These are phyloP conservation scores for Lagenidium sp. DNA, from an alignment of 352 stramenopile genomes.

Conservation along the genomic window DNA sequence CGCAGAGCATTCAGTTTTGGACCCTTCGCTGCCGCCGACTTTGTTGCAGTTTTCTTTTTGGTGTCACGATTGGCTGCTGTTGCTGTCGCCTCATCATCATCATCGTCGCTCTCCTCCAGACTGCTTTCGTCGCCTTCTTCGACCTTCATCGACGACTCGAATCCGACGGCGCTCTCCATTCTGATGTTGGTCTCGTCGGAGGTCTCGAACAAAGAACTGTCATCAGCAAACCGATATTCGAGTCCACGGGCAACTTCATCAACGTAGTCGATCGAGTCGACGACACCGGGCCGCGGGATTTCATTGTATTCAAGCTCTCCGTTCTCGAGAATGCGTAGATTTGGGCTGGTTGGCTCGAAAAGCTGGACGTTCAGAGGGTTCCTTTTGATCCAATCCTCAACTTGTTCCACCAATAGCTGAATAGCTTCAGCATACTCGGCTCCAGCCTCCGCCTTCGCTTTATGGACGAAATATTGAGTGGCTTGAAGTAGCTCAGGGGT, in stretches of 20 bases:
- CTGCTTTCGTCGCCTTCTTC: constrained; percentile 30
- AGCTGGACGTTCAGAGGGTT: constrained; percentile 36
- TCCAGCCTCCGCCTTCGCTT: constrained; percentile 20
- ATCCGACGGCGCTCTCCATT: constrained; percentile 36
- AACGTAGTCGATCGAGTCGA: constrained; percentile 37
- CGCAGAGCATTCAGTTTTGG: constrained; percentile 52
- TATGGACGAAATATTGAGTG: constrained; percentile 26
- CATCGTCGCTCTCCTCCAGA: constrained; percentile 32
- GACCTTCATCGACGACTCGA: constrained; percentile 44
- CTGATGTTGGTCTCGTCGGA: constrained; percentile 16
- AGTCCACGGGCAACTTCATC: constrained; percentile 36
- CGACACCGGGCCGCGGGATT: constrained; percentile 18
- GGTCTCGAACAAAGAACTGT: constrained; percentile 12
- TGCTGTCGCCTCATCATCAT: constrained; percentile 18
- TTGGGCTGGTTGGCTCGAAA: constrained; percentile 24
- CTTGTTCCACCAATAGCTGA: constrained; percentile 32
- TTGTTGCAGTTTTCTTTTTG: constrained; percentile 16
- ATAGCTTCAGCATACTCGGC: constrained; percentile 35
- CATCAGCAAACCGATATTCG: constrained; percentile 16
- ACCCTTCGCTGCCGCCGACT: constrained; percentile 29
- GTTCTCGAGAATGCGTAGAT: constrained; percentile 21
- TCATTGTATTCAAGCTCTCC: constrained; percentile 34
- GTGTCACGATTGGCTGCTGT: constrained; percentile 1
- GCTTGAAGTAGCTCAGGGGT: constrained; percentile 35
- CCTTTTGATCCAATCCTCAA: constrained; percentile 30